A percentile compares a stretch with the other conserved stretches of the same genome.
phyloP scores from a whole-genome alignment of 345 rosid species.

The Salix caprea region DNA sequence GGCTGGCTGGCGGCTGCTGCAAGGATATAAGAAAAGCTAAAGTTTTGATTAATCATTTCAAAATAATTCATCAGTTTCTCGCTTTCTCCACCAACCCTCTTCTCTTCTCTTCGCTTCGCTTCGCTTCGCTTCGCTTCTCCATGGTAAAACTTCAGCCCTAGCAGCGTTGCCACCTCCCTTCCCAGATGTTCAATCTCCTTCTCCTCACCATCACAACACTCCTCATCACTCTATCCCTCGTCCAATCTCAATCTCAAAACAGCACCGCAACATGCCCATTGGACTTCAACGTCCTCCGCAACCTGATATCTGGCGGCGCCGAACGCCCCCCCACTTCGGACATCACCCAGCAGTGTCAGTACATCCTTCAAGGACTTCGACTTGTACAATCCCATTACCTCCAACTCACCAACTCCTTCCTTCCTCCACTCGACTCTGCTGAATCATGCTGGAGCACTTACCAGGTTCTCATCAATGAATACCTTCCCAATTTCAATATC shows the following conservation, averaged over 20 bases:
- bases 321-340: not conserved
- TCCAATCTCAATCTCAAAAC: not conserved
- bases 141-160: not conserved
- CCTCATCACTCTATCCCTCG: not conserved
- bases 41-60: not conserved
- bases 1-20: no score
- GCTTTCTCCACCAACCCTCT: not conserved
- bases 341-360: constrained; percentile 40
- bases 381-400: constrained; percentile 63
- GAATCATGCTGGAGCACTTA: constrained; percentile 64
- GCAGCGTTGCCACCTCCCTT: not conserved
- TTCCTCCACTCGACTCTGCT: constrained; percentile 54
- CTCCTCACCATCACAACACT: not conserved
- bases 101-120: not conserved
- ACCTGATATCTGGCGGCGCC: constrained; percentile 14
- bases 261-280: not conserved
- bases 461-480: constrained; percentile 35
- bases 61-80: no score
- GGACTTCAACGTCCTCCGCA: constrained; percentile 27
- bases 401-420: constrained; percentile 45
- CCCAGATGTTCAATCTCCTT: not conserved
- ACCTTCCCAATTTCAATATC: constrained; percentile 44
- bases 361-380: constrained; percentile 69
- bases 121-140: not conserved
- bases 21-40: no score